A percentile compares a stretch with the other conserved stretches of the same genome.
Evolutionary conservation across 371 early-diverging fungal genomes (phyloP).

Genomic region (Mucor sp.): DNA sequence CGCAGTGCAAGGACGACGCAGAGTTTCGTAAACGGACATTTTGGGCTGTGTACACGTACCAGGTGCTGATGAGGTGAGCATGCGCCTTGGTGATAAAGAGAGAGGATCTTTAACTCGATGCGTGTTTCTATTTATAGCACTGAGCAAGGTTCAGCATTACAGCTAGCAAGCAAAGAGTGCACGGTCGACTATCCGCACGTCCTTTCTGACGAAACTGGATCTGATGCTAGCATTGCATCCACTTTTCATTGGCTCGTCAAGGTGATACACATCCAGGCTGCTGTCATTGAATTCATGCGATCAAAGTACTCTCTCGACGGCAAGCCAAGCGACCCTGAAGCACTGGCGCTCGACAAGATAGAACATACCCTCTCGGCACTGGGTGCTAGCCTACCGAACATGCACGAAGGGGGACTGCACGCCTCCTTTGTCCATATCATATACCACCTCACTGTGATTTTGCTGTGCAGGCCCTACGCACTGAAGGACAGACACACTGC

Average conservation of each 20-base stretch:
- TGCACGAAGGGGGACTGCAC: neutral
- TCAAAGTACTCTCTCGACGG: constrained; percentile 14
- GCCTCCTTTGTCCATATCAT: constrained; percentile 18
- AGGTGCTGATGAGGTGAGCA: constrained; percentile 29
- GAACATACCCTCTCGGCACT: constrained; percentile 12
- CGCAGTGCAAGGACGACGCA: neutral
- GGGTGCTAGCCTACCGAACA: constrained; percentile 6
- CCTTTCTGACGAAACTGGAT: constrained; percentile 20
- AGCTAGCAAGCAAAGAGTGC: constrained; percentile 19
- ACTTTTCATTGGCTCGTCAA: constrained; percentile 42
- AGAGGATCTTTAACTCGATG: neutral
- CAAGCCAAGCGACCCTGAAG: neutral
- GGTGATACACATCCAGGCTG: constrained; percentile 34
- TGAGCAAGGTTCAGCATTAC: constrained; percentile 29
- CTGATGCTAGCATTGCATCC: constrained; percentile 15
- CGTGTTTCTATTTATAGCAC: constrained; percentile 18
- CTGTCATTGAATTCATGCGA: constrained; percentile 38
- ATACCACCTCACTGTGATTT: constrained; percentile 22
- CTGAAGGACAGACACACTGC: neutral
- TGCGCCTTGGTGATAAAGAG: neutral
- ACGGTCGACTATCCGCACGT: constrained; percentile 31
- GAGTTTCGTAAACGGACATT: constrained; percentile 25
- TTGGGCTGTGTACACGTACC: constrained; percentile 30
- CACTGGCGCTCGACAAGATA: constrained; percentile 1
- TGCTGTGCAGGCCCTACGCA: constrained; percentile 25